Evolutionary conservation across 768 basidiomycete genomes (phyloP).

Genomic region (Amanita brunnescens): DNA sequence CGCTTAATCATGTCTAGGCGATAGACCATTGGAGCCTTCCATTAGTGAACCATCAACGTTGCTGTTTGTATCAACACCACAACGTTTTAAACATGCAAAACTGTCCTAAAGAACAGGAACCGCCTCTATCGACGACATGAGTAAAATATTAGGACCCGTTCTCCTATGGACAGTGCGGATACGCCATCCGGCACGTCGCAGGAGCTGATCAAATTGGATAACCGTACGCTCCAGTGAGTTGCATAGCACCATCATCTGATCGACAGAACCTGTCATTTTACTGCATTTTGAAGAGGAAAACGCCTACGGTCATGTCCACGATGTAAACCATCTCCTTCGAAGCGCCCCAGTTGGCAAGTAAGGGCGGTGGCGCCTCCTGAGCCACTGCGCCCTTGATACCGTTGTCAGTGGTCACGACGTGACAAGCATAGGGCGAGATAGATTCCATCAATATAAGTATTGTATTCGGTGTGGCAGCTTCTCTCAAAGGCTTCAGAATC

Average conservation of each 20-base stretch:
- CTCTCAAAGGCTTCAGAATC: conserved; percentile 26
- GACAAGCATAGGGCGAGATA: conserved; percentile 21
- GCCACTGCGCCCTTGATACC: conserved; percentile 16
- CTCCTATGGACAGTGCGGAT: conserved; percentile 17
- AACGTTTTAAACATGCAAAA: no score
- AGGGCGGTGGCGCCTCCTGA: conserved; percentile 22
- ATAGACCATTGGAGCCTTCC: no score
- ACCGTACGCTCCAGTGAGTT: conserved; percentile 33
- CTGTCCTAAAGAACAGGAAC: no score
- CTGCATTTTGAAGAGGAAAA: no score
- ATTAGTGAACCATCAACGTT: no score
- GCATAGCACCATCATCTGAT: conserved; percentile 31
- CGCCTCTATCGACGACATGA: conserved; percentile 19
- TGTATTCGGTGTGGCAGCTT: conserved; percentile 23
- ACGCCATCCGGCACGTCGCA: conserved; percentile 26
- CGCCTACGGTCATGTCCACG: conserved; percentile 27
- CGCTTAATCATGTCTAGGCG: no score
- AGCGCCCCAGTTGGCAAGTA: conserved; percentile 31
- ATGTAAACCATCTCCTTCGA: conserved; percentile 27
- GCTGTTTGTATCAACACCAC: no score
- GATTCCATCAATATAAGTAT: conserved; percentile 27
- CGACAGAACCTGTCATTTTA: background rate
- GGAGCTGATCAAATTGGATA: conserved; percentile 21
- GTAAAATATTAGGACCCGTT: conserved; percentile 11
- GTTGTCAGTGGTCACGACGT: background rate